Conservation (phyloP, 768 basidiomycete species). For the Tephrocybe sp. region DNA sequence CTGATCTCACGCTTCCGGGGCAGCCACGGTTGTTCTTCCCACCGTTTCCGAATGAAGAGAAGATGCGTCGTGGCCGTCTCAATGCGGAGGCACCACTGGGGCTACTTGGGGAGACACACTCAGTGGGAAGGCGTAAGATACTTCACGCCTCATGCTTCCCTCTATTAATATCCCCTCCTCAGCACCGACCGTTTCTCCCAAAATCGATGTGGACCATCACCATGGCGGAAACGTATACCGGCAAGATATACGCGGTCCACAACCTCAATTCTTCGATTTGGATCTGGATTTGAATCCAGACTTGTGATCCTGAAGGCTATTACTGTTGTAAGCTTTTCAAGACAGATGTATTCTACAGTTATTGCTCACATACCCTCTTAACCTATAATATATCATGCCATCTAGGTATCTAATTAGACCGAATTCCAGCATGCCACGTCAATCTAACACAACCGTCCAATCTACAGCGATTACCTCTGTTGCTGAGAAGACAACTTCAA, state of each 20-base stretch:
- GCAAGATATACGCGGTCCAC: conserved; percentile 63
- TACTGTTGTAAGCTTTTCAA: background rate
- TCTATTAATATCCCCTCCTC: conserved; percentile 14
- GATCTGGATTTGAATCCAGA: conserved; percentile 88
- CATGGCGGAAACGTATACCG: conserved; percentile 69
- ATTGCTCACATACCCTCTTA: too few species aligned
- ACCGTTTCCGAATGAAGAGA: conserved; percentile 90
- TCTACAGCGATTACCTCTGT: background rate
- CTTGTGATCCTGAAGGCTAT: conserved; percentile 33
- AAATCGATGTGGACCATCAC: conserved; percentile 46
- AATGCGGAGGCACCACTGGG: conserved; percentile 82
- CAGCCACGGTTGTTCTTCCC: conserved; percentile 84
- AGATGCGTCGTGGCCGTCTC: conserved; percentile 81
- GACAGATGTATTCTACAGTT: background rate
- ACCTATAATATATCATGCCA: too few species aligned
- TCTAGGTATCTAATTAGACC: background rate
- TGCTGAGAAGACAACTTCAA: conserved; percentile 17
- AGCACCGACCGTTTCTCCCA: conserved; percentile 69
- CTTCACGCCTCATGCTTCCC: background rate
- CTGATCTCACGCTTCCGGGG: conserved; percentile 66
- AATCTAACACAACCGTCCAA: background rate
- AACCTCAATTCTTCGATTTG: conserved; percentile 69
- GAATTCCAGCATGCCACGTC: background rate
- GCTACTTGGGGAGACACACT: conserved; percentile 76
- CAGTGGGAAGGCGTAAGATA: conserved; percentile 70